A percentile compares a stretch with the other conserved stretches of the same genome.
These are phyloP conservation scores for Magnusiomyces tetraspermus DNA, from an alignment of 1,139 yeast species.

Conservation along the genomic window DNA sequence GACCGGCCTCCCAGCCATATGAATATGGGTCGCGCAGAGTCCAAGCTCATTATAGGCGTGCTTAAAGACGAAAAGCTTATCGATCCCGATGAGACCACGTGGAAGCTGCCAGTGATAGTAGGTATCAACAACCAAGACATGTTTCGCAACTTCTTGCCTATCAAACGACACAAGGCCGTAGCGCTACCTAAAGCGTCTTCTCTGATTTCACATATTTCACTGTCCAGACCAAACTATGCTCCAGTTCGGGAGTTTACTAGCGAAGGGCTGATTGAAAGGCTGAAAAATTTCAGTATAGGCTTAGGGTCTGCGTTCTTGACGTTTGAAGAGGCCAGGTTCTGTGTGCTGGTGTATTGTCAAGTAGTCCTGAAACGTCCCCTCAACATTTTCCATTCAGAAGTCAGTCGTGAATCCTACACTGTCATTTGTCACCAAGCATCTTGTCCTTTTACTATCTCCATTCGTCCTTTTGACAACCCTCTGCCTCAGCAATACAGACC, in stretches of 20 bases:
- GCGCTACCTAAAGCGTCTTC: background rate
- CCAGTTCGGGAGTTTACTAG: background rate
- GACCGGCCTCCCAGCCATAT: background rate
- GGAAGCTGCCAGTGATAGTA: background rate
- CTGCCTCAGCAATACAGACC: constrained; percentile 3
- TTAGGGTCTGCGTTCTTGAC: constrained; percentile 1
- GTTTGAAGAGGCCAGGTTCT: constrained; percentile 5
- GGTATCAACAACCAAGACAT: background rate
- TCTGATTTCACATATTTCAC: background rate
- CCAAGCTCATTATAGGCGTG: background rate
- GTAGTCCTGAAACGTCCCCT: background rate
- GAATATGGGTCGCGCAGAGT: background rate
- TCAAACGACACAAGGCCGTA: background rate
- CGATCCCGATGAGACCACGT: background rate
- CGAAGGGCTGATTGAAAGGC: background rate
- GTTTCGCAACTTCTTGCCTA: background rate
- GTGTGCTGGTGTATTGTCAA: constrained; percentile 1
- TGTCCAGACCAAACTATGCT: constrained; percentile 1
- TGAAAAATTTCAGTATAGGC: background rate
- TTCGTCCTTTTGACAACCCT: constrained; percentile 1
- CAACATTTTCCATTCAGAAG: constrained; percentile 1
- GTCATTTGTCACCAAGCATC: background rate
- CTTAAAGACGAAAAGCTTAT: background rate
- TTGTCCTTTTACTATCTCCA: background rate
- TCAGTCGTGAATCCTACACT: background rate